Conservation (phyloP, 2,329 filamentous ascomycete genomes). For the Talaromyces marneffei region DNA sequence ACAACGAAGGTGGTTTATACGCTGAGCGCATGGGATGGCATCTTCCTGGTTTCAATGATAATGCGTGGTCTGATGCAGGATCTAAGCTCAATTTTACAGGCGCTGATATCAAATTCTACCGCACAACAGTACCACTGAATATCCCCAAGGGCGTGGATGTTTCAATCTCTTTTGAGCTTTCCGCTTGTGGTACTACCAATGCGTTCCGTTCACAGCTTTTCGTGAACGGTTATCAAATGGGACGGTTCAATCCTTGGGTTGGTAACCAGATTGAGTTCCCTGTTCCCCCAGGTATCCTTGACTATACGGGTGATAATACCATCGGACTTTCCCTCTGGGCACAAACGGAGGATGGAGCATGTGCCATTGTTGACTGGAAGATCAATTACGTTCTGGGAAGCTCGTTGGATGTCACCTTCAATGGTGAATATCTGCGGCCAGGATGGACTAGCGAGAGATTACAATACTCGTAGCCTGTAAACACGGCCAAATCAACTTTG, state of each 20-base stretch:
- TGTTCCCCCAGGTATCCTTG: conserved; percentile 54
- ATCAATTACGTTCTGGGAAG: conserved; percentile 51
- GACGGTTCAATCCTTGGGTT: conserved; percentile 54
- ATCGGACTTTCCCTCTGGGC: conserved; percentile 57
- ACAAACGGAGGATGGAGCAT: conserved; percentile 46
- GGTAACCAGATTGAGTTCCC: conserved; percentile 58
- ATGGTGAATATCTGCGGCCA: conserved; percentile 46
- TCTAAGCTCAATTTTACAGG: not conserved
- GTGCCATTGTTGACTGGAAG: conserved; percentile 51
- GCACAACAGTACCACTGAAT: not conserved
- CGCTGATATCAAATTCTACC: conserved; percentile 3
- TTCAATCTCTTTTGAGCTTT: not conserved
- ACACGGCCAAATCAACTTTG: not conserved
- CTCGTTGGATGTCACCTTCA: conserved; percentile 48
- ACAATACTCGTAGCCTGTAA: conserved; percentile 28
- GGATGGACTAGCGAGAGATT: conserved; percentile 41
- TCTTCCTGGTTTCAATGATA: conserved; percentile 49
- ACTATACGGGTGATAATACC: conserved; percentile 55
- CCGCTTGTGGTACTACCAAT: not conserved
- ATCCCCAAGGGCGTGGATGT: not conserved
- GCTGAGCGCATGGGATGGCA: conserved; percentile 53
- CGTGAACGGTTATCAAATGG: conserved; percentile 62
- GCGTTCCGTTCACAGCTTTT: conserved; percentile 49
- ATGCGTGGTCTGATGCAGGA: conserved; percentile 32
- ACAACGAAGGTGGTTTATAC: conserved; percentile 54